Evolutionary conservation across 225 moss, liverwort and hornwort genomes (phyloP).

Genomic region (Lunularia cruciata): DNA sequence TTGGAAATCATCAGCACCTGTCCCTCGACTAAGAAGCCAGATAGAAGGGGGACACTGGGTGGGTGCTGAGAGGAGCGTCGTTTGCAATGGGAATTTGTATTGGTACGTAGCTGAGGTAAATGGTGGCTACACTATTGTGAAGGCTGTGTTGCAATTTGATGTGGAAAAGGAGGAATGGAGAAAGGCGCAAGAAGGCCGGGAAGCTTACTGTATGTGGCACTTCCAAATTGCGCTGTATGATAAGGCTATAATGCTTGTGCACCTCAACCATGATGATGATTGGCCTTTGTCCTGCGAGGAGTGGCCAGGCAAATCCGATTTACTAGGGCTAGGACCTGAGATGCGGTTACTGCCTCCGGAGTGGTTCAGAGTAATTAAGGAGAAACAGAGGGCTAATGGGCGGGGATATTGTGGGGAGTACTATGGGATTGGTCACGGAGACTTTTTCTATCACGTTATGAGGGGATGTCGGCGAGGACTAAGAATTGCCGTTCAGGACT

Average conservation of each 20-base stretch:
- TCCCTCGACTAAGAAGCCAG: not conserved
- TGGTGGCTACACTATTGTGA: constrained; percentile 8
- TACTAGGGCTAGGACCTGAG: constrained; percentile 6
- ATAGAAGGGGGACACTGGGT: constrained; percentile 12
- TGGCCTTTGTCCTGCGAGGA: constrained; percentile 4
- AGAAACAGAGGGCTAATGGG: not conserved
- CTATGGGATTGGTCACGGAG: constrained; percentile 2
- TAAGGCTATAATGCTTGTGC: constrained; percentile 8
- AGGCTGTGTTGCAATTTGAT: constrained; percentile 4
- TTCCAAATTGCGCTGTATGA: constrained; percentile 15
- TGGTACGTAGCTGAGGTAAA: constrained; percentile 9
- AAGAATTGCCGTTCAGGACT: constrained; percentile 6
- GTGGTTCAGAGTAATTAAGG: constrained; percentile 1
- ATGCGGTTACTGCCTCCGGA: constrained; percentile 9
- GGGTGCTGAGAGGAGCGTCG: constrained; percentile 8
- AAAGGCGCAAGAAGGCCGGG: not conserved
- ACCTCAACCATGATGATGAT: constrained; percentile 13
- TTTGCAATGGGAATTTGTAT: constrained; percentile 8
- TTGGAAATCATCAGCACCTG: constrained; percentile 13
- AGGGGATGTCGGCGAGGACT: constrained; percentile 1
- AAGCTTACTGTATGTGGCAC: constrained; percentile 6
- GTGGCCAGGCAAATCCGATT: constrained; percentile 5
- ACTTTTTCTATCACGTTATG: constrained; percentile 12
- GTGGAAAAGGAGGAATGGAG: constrained; percentile 13
- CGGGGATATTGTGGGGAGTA: not conserved